phyloP scores from a whole-genome alignment of 805 yeast species.

The Ogataea salicorniae region DNA sequence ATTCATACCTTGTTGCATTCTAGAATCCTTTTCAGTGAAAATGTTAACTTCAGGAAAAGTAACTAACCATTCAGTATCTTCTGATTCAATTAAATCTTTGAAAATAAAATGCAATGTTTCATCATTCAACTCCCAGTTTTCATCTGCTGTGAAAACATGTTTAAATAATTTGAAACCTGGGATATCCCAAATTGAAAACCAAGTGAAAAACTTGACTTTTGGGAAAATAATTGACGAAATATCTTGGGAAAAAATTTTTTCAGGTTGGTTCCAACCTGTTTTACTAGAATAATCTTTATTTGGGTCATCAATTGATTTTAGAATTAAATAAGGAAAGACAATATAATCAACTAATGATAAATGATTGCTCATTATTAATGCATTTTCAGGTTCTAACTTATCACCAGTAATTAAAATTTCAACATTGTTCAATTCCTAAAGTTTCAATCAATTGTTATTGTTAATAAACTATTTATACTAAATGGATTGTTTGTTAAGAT shows the following conservation, averaged over 20 bases:
- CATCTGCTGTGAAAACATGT: conserved; percentile 53
- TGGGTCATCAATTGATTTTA: conserved; percentile 16
- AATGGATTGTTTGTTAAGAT: too few relatives aligned
- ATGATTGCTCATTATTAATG: conserved; percentile 50
- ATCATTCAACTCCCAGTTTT: conserved; percentile 58
- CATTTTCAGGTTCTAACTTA: conserved; percentile 32
- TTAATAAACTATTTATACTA: neutral
- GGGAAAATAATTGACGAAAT: conserved; percentile 33
- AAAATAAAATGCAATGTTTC: conserved; percentile 31
- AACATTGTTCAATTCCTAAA: conserved; percentile 34
- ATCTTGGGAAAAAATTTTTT: conserved; percentile 22
- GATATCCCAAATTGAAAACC: conserved; percentile 62
- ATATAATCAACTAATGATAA: conserved; percentile 62
- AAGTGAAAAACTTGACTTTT: conserved; percentile 54
- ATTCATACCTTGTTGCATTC: conserved; percentile 50
- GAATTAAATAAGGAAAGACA: conserved; percentile 41
- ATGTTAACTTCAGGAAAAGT: conserved; percentile 85
- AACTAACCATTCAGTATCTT: conserved; percentile 50
- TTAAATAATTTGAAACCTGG: conserved; percentile 48
- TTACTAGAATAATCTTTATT: neutral
- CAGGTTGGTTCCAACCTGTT: conserved; percentile 2
- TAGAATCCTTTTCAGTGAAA: conserved; percentile 43
- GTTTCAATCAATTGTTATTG: neutral
- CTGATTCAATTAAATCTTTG: conserved; percentile 31
- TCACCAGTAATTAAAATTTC: conserved; percentile 40